Conservation (phyloP, 2,329 filamentous ascomycete species). For the Ceratocystis ficicola region DNA sequence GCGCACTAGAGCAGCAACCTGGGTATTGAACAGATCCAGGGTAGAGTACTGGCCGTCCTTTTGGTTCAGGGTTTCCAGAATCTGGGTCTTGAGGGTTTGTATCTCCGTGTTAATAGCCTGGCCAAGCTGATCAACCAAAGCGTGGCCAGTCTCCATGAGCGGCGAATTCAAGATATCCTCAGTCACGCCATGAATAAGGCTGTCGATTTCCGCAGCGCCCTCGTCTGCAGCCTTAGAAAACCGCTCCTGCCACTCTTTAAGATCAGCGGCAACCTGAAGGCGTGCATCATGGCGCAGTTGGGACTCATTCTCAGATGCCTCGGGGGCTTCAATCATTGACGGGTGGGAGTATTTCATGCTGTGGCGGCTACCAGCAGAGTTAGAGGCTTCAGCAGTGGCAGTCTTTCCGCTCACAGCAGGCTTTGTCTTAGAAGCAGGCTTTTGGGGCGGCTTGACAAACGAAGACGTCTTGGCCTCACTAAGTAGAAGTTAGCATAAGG, state of each 20-base stretch:
- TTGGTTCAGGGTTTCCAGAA: constrained; percentile 43
- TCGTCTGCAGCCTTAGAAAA: constrained; percentile 78
- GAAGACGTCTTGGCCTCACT: constrained; percentile 19
- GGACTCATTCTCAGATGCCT: constrained; percentile 38
- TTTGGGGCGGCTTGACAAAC: constrained; percentile 22
- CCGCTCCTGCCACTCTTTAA: constrained; percentile 76
- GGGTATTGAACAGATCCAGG: constrained; percentile 33
- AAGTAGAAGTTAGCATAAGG: neutral
- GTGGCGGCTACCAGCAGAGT: constrained; percentile 21
- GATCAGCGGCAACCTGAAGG: constrained; percentile 61
- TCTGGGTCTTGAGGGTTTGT: constrained; percentile 48
- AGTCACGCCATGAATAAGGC: constrained; percentile 48
- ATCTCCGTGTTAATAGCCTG: constrained; percentile 53
- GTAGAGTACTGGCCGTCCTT: constrained; percentile 40
- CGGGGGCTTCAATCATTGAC: constrained; percentile 34
- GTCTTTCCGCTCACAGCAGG: constrained; percentile 21
- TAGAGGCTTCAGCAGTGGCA: constrained; percentile 27
- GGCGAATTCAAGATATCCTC: constrained; percentile 27
- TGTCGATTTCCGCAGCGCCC: constrained; percentile 60
- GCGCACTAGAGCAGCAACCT: constrained; percentile 42
- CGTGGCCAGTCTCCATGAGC: constrained; percentile 50
- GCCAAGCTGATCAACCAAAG: constrained; percentile 56
- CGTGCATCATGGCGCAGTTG: constrained; percentile 47
- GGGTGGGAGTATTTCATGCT: constrained; percentile 18
- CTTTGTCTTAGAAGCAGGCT: constrained; percentile 25